Evolutionary conservation across 345 rosid species (phyloP).

Genomic region (Cardamine chenopodiifolia): DNA sequence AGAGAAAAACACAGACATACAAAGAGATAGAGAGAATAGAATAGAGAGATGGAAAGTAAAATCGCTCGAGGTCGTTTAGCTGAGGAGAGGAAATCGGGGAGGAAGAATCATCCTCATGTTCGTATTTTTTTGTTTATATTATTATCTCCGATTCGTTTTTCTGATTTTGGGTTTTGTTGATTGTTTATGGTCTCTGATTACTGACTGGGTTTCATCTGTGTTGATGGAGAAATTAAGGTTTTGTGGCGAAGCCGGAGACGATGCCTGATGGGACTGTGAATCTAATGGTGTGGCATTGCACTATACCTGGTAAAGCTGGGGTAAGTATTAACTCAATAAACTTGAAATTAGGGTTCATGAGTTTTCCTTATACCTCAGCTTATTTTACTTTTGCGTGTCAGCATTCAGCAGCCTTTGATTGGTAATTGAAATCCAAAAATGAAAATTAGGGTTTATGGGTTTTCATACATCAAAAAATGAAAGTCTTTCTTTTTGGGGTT

Average conservation of each 20-base stretch:
- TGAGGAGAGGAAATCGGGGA: slow-evolving; percentile 94
- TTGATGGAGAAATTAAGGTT: slow-evolving; percentile 63
- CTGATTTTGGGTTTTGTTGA: background rate
- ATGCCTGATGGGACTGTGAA: slow-evolving; percentile 75
- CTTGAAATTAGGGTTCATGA: background rate
- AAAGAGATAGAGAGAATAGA: background rate
- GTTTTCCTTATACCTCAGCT: background rate
- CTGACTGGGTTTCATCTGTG: background rate
- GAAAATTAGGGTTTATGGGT: slow-evolving; percentile 27
- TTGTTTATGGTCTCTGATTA: background rate
- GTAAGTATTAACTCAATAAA: slow-evolving; percentile 46
- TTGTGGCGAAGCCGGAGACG: slow-evolving; percentile 95
- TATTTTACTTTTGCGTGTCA: background rate
- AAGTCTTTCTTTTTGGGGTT: too few species aligned
- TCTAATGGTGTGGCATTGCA: slow-evolving; percentile 97
- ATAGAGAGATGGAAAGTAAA: slow-evolving; percentile 74
- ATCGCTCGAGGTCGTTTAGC: slow-evolving; percentile 95
- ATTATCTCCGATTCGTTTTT: background rate
- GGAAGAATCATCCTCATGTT: slow-evolving; percentile 96
- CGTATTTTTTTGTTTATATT: slow-evolving; percentile 33
- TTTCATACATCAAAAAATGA: too few species aligned
- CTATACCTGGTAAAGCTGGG: slow-evolving; percentile 93
- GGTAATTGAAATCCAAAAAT: background rate
- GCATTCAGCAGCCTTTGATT: slow-evolving; percentile 16
- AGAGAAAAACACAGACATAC: background rate